Base-by-base conservation (phyloP, 2,329 filamentous ascomycete species). In the Aspergillus persii region DNA sequence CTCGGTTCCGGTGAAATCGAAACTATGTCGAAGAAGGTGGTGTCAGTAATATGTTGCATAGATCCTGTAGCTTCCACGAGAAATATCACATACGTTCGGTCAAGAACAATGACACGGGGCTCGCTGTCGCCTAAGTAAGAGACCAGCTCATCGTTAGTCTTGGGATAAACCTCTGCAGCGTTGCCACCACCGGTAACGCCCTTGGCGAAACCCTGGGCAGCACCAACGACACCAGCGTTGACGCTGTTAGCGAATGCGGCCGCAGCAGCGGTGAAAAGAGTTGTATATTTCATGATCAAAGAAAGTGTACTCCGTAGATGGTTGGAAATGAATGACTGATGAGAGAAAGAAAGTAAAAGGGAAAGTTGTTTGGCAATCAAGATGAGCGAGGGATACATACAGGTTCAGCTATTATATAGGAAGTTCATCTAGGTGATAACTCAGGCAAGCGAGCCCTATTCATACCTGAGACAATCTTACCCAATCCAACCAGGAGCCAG, bases 181-280 rank as follows among this genome's bases (percentile, higher is more conserved):
- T 66, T 77, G 56, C 84, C 85, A 67, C 86, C 86, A 44, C 86
- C 86, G 18, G 86, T 88, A 30, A 84, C 82, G 53, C 84, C 83
- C 59, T 76, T 71, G 15, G 80, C 81, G 60, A 83, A 83, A 58
- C 81, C 81, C 62, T 80, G 75, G n/a, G 79, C 74, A 41, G 77
- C 58, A 33, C 72, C 72, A 27, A 68, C 57, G 50, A 68, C 66
- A 49, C 63, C 53, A 29, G 64, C 64, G 57, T 49, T 44, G 18
- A 61, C 59, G 26, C 48, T 50, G 59, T 61, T 62, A 54, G 50
- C 56, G 26, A 66, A 46, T 15, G 57, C 56, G 8, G 62, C 63
- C 27, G 58, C 55, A 23, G 63, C 65, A 39, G 63, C 62, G 55
- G 47, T 50, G 23, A 67, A 46, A 48, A 67, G 33, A 49, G 62